A percentile compares a stretch with the other conserved stretches of the same genome.
phyloP scores from a whole-genome alignment of 257 asterid genomes.

The Solanum tarijense region DNA sequence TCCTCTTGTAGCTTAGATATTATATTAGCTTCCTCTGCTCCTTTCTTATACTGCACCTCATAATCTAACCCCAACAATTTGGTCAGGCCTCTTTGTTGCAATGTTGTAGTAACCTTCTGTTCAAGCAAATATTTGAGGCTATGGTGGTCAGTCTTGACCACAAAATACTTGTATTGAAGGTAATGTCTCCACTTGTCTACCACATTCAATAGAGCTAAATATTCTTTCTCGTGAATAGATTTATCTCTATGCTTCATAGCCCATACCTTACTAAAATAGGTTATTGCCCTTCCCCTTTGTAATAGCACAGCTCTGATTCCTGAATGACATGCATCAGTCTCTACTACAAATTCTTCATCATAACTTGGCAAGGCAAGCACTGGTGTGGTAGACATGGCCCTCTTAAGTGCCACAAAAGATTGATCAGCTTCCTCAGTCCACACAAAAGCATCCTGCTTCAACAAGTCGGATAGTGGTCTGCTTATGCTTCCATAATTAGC shows the following conservation, averaged over 20 bases:
- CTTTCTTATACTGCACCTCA: background rate
- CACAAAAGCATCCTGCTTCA: background rate
- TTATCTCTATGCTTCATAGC: background rate
- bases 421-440: background rate
- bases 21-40: background rate
- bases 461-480: background rate
- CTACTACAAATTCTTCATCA: background rate
- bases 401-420: background rate
- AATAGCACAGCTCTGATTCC: background rate
- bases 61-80: background rate
- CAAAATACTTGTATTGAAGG: background rate
- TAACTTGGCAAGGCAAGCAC: background rate
- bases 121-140: background rate
- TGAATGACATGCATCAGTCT: background rate
- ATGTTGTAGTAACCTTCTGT: background rate
- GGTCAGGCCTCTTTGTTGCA: background rate
- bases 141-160: background rate
- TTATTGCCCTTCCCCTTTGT: background rate
- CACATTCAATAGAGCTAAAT: background rate
- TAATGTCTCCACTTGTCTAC: too few species aligned
- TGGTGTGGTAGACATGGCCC: background rate
- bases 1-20: background rate
- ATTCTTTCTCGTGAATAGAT: background rate
- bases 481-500: background rate
- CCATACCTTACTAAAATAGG: background rate